Percentiles rank a stretch among this genome's conserved stretches.
These are phyloP conservation scores for Hypoxylon sp. DNA, from an alignment of 2,329 filamentous ascomycete genomes.

Conservation along the genomic window DNA sequence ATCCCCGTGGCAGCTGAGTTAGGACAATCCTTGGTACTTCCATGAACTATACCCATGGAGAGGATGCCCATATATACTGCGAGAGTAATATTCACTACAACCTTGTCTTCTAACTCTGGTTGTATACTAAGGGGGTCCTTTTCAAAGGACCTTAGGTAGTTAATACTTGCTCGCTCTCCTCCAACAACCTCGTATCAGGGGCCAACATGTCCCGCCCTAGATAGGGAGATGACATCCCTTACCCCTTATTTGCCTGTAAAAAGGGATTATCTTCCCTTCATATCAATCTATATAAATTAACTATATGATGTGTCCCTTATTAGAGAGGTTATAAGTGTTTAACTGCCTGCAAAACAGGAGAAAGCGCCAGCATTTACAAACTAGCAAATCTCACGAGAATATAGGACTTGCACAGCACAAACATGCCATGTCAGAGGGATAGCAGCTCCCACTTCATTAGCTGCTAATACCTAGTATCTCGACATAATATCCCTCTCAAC, in stretches of 20 bases:
- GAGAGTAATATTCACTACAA: no score
- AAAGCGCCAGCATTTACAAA: background rate
- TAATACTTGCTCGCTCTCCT: background rate
- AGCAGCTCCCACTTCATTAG: constrained; percentile 22
- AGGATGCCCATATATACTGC: no score
- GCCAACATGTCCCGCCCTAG: background rate
- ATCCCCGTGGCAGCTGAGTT: background rate
- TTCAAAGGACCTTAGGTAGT: no score
- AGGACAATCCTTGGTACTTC: background rate
- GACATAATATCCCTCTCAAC: constrained; percentile 13
- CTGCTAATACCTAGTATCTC: constrained; percentile 25
- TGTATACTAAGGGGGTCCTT: no score
- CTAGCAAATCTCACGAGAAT: background rate
- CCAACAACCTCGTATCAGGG: background rate
- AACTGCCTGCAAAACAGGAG: background rate
- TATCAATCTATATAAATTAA: no score
- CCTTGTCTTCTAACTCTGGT: no score
- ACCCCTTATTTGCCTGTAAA: background rate
- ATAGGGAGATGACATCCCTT: background rate
- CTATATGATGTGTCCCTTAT: no score
- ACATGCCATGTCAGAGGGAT: background rate
- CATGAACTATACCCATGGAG: background rate
- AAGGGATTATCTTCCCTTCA: background rate
- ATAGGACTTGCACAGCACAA: background rate
- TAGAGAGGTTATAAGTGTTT: no score